Evolutionary conservation across 2,329 filamentous ascomycete species (phyloP), one percentile per base, ranked within the genome.

Genomic region (Fusarium sp.): DNA sequence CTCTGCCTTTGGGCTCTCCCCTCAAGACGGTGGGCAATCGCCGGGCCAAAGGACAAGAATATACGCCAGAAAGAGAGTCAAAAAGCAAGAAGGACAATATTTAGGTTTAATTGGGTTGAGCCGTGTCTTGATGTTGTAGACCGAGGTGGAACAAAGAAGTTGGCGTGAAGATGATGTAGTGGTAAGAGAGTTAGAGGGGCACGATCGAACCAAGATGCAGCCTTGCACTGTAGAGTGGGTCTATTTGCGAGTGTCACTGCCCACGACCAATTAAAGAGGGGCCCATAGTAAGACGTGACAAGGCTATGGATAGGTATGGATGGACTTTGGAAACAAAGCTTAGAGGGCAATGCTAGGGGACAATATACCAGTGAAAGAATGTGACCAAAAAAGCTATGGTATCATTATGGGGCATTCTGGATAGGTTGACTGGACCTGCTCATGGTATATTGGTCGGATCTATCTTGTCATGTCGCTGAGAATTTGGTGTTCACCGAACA

Each of bases 141-240:
- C 17, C 35, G 32, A 48, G 13, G 20, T 20, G 23, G 27, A 58
- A 52, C 20, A 48, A 57, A 55, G 15, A 53, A 54, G 60, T 32
- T 35, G 25, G 33, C 13, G 19, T 25, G 39, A 57, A 19, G 57
- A 53, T 54, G 50, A 68, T 70, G 69, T 56, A 56, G 66, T 71
- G 47, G 68, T 56, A 56, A 54, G 63, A 71, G 62, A 64, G 65
- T 66, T 71, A 56, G 71, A 73, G 71, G 71, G 71, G 70, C 68
- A 72, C 46, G 50, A 57, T 47, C 35, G 37, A 49, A 53, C 47
- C 56, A 25, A 37, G 25, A 46, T 23, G 30, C 68, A 73, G 64
- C 64, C 71, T 72, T 71, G 68, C 69, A 37, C 35, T 48, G 30
- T 13, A 6, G 7, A 23, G 39, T 62, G 66, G 62, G 49, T 15